These are phyloP conservation scores for Suillus brevipes DNA, from an alignment of 768 basidiomycete genomes.

Conservation along the genomic window DNA sequence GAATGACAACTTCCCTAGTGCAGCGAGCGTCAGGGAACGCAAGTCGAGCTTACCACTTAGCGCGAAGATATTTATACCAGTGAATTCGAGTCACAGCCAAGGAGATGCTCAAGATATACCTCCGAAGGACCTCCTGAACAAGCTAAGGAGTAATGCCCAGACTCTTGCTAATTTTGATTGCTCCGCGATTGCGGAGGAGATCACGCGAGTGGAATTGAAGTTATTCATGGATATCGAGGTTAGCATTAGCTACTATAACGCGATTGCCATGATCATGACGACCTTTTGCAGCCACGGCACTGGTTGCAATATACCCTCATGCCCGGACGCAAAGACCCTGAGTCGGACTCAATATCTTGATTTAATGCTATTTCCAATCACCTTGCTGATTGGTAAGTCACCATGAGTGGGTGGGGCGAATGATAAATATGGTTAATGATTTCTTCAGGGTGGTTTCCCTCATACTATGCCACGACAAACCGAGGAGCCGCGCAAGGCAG, in stretches of 20 bases:
- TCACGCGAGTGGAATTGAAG: conserved; percentile 70
- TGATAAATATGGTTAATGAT: conserved; percentile 12
- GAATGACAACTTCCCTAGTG: conserved; percentile 22
- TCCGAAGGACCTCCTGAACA: conserved; percentile 61
- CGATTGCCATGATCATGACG: conserved; percentile 4
- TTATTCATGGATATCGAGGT: conserved; percentile 80
- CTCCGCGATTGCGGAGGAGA: conserved; percentile 78
- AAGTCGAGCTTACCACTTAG: conserved; percentile 67
- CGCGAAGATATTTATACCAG: conserved; percentile 42
- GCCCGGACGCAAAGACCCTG: conserved; percentile 62
- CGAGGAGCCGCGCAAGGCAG: conserved; percentile 71
- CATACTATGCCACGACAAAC: conserved; percentile 83
- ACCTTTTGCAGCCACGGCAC: conserved; percentile 67
- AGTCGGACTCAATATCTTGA: conserved; percentile 66
- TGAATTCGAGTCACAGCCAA: conserved; percentile 26
- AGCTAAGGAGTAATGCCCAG: conserved; percentile 57
- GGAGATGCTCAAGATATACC: conserved; percentile 40
- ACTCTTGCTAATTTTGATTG: conserved; percentile 59
- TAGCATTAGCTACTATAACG: conserved; percentile 20
- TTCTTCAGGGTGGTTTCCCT: conserved; percentile 81
- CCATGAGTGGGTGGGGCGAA: neutral
- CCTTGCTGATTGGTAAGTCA: conserved; percentile 74
- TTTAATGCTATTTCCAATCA: conserved; percentile 82
- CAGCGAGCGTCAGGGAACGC: conserved; percentile 50
- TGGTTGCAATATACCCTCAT: conserved; percentile 81